These are phyloP conservation scores for Cercospora sp. DNA, from an alignment of 2,329 filamentous ascomycete genomes.

Conservation along the genomic window DNA sequence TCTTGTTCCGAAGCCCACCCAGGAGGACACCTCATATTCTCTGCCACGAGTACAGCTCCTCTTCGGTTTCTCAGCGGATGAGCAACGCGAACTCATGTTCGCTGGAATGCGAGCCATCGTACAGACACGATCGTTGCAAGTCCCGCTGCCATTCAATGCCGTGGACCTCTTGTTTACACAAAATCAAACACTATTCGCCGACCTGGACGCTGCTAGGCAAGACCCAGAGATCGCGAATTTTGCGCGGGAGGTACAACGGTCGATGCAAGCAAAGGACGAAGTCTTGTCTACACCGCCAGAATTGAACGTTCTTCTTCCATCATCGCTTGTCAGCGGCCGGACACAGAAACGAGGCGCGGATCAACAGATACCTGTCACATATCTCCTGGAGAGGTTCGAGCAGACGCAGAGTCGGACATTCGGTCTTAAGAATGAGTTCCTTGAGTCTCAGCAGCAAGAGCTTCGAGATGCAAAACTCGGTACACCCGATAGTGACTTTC, in stretches of 20 bases:
- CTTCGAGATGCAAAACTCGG: not conserved
- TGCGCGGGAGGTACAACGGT: slow-evolving; percentile 21
- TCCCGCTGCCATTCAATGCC: slow-evolving; percentile 26
- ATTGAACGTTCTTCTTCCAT: slow-evolving; percentile 27
- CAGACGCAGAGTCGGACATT: slow-evolving; percentile 16
- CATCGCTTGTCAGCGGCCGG: slow-evolving; percentile 16
- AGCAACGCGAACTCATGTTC: slow-evolving; percentile 11
- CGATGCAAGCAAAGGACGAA: slow-evolving; percentile 17
- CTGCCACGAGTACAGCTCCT: slow-evolving; percentile 24
- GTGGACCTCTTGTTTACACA: slow-evolving; percentile 30
- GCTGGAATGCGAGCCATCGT: slow-evolving; percentile 20
- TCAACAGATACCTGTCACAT: slow-evolving; percentile 22
- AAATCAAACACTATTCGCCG: slow-evolving; percentile 12
- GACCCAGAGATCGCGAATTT: slow-evolving; percentile 27
- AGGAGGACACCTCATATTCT: not conserved
- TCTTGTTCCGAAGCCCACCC: slow-evolving; percentile 2
- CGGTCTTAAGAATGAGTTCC: not conserved
- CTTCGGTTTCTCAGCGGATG: slow-evolving; percentile 15
- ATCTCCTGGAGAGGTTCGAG: slow-evolving; percentile 36
- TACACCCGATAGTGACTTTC: slow-evolving; percentile 2
- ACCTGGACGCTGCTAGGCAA: not conserved
- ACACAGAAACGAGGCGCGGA: not conserved
- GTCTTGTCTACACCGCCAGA: slow-evolving; percentile 25
- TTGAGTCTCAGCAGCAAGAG: not conserved
- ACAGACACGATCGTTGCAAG: slow-evolving; percentile 22